phyloP scores from a whole-genome alignment of 1,139 yeast genomes.

The Candida tetrigidarum region DNA sequence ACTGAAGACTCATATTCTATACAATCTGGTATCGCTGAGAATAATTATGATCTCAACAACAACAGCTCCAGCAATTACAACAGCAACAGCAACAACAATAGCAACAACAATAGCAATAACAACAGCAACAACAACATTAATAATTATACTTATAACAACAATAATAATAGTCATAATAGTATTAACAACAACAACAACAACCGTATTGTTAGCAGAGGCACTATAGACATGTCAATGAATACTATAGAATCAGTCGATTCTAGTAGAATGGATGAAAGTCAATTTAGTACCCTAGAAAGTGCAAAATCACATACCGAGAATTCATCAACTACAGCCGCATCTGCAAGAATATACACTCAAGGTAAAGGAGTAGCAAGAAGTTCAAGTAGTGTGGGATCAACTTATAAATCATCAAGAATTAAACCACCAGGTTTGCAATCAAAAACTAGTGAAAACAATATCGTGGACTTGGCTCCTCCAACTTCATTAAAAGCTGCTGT shows the following conservation, averaged over 20 bases:
- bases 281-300: constrained; percentile 6
- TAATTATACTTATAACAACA: no score
- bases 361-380: constrained; percentile 12
- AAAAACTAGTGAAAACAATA: neutral
- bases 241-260: constrained; percentile 14
- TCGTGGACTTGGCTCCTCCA: constrained; percentile 12
- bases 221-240: neutral
- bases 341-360: constrained; percentile 7
- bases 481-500: constrained; percentile 23
- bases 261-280: constrained; percentile 8
- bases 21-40: constrained; percentile 4
- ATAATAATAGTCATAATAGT: no score
- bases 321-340: neutral
- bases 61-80: no score
- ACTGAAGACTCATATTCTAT: neutral
- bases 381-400: constrained; percentile 18
- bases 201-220: neutral
- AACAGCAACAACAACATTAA: no score
- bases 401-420: constrained; percentile 18
- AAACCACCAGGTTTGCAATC: constrained; percentile 21
- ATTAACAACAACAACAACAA: no score
- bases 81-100: no score
- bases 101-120: no score
- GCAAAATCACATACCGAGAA: constrained; percentile 3
- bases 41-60: neutral